Percentiles rank a stretch among this genome's conserved stretches.
Conservation (phyloP, 164 flowering plant genomes). For the Chimonanthus salicifolius region DNA sequence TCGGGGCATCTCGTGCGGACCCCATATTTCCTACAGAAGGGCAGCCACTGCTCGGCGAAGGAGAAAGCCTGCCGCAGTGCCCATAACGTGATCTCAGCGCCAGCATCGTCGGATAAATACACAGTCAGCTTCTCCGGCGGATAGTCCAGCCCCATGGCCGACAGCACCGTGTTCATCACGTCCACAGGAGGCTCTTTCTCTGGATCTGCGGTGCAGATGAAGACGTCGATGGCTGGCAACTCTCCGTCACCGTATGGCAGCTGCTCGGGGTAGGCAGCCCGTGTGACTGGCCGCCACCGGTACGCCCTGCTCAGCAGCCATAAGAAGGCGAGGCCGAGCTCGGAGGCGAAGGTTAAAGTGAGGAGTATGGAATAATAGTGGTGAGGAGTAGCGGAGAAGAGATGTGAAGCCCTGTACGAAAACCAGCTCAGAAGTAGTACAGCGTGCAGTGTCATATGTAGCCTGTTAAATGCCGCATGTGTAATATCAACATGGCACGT, state of each 20-base stretch:
- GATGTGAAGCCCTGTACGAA: constrained; percentile 13
- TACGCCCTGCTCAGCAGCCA: constrained; percentile 38
- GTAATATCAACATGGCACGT: not conserved
- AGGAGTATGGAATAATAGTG: not conserved
- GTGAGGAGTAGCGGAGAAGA: not conserved
- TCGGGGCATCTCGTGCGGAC: constrained; percentile 40
- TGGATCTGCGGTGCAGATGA: constrained; percentile 62
- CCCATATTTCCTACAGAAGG: constrained; percentile 46
- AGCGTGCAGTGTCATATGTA: not conserved
- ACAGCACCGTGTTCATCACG: constrained; percentile 69
- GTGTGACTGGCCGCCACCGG: constrained; percentile 45
- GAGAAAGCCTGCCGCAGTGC: constrained; percentile 35
- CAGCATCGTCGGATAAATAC: constrained; percentile 68
- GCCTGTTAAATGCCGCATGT: constrained; percentile 9
- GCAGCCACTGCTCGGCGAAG: constrained; percentile 53
- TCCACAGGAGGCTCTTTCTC: constrained; percentile 43
- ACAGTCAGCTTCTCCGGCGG: constrained; percentile 57
- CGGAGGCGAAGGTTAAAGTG: constrained; percentile 26
- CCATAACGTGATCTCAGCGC: constrained; percentile 34
- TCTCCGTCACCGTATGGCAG: constrained; percentile 24
- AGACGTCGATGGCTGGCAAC: constrained; percentile 48
- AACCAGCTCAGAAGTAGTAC: not conserved
- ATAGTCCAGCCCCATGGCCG: constrained; percentile 63
- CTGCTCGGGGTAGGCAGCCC: constrained; percentile 37
- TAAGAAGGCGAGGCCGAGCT: constrained; percentile 37